Conservation (phyloP, 2,329 filamentous ascomycete genomes). For the Aspergillus felis region DNA sequence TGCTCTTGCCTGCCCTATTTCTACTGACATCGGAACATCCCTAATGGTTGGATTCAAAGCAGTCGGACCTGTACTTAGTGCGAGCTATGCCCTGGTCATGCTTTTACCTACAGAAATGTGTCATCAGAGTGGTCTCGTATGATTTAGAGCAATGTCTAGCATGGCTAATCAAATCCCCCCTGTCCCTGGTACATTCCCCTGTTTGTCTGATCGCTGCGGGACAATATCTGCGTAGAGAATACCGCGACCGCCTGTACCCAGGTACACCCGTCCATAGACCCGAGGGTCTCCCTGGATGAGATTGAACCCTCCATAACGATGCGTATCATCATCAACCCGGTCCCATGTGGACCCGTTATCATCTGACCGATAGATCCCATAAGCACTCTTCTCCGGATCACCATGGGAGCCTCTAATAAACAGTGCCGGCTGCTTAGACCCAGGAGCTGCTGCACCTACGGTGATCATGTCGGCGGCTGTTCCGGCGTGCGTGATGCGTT, state of each 20-base stretch:
- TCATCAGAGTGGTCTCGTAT: background rate
- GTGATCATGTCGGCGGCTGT: background rate
- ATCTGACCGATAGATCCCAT: conserved; percentile 12
- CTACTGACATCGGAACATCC: too few relatives aligned
- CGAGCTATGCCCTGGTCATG: background rate
- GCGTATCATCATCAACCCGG: conserved; percentile 11
- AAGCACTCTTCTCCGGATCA: conserved; percentile 1
- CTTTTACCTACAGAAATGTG: background rate
- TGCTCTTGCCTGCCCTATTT: too few relatives aligned
- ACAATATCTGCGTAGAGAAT: conserved; percentile 11
- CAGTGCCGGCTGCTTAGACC: background rate
- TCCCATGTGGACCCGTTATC: conserved; percentile 10
- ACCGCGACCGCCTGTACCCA: conserved; percentile 11
- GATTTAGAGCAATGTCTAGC: background rate
- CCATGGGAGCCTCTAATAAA: background rate
- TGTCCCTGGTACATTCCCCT: background rate
- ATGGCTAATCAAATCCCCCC: background rate
- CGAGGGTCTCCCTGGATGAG: conserved; percentile 14
- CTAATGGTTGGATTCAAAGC: too few relatives aligned
- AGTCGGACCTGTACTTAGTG: too few relatives aligned
- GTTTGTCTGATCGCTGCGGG: too few relatives aligned
- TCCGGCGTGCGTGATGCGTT: background rate
- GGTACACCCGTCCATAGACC: conserved; percentile 14
- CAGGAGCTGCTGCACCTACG: background rate
- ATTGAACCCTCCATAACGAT: conserved; percentile 11